Conservation (phyloP, 108 stramenopile genomes). For the Cylindrotheca fusiformis region DNA sequence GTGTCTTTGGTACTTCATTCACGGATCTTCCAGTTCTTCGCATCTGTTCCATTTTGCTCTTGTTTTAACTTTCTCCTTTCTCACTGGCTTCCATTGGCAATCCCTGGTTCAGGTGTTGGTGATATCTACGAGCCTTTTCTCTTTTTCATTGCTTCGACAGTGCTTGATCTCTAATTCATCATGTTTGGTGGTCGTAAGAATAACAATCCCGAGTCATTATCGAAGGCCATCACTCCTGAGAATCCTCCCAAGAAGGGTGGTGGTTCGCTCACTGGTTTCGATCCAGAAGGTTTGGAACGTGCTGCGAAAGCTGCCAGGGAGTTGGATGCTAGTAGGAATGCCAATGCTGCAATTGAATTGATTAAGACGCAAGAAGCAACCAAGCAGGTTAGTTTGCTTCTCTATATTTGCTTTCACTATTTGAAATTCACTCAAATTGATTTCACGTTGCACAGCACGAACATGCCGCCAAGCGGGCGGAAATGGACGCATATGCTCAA, state of each 20-base stretch:
- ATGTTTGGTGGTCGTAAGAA: slow-evolving; percentile 48
- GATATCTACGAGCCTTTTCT: not conserved
- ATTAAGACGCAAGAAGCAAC: slow-evolving; percentile 94
- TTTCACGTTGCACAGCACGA: slow-evolving; percentile 53
- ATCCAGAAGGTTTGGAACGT: slow-evolving; percentile 92
- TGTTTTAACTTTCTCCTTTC: too few relatives aligned
- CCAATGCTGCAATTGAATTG: slow-evolving; percentile 83
- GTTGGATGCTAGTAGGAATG: slow-evolving; percentile 76
- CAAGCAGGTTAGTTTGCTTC: slow-evolving; percentile 56
- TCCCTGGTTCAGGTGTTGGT: not conserved
- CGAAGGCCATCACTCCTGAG: slow-evolving; percentile 74
- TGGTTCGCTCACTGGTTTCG: slow-evolving; percentile 79
- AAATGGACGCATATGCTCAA: slow-evolving; percentile 91
- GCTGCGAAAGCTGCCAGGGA: slow-evolving; percentile 93
- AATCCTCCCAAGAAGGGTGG: slow-evolving; percentile 58
- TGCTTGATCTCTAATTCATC: not conserved
- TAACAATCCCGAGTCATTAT: slow-evolving; percentile 64
- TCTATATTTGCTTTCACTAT: not conserved
- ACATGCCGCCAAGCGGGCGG: slow-evolving; percentile 77
- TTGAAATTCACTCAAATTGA: not conserved
- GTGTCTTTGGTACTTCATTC: too few relatives aligned
- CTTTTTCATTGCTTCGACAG: too few relatives aligned
- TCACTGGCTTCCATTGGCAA: not conserved
- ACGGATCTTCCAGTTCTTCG: too few relatives aligned
- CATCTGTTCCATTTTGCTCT: too few relatives aligned